A percentile compares a stretch with the other conserved stretches of the same genome.
phyloP scores from a whole-genome alignment of 306 rosid genomes.

The Pachyrhizus erosus region DNA sequence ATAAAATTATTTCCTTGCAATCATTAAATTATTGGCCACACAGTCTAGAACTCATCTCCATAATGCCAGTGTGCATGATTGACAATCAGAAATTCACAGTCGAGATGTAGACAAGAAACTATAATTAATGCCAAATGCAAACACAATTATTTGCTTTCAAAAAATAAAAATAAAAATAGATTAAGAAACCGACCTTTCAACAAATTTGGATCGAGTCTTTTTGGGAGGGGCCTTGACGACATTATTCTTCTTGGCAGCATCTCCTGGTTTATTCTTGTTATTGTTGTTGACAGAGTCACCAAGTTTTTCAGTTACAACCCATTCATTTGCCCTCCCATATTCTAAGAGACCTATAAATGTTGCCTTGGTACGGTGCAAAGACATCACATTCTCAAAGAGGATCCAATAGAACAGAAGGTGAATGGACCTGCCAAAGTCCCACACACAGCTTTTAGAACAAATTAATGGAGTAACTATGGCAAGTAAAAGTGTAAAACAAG shows the following conservation, averaged over 20 bases:
- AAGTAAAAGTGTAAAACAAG: background rate
- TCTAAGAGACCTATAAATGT: slow-evolving; percentile 86
- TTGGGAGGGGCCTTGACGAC: slow-evolving; percentile 60
- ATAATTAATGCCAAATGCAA: slow-evolving; percentile 23
- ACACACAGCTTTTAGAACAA: slow-evolving; percentile 23
- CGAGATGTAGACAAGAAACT: slow-evolving; percentile 12
- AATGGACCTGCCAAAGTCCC: slow-evolving; percentile 70
- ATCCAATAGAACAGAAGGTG: slow-evolving; percentile 98
- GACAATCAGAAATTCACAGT: slow-evolving; percentile 13
- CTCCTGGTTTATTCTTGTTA: slow-evolving; percentile 77
- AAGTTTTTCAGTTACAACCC: slow-evolving; percentile 98
- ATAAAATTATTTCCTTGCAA: slow-evolving; percentile 41
- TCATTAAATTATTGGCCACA: slow-evolving; percentile 40
- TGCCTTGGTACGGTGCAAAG: slow-evolving; percentile 97
- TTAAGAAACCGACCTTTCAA: slow-evolving; percentile 63
- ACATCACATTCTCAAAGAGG: slow-evolving; percentile 98
- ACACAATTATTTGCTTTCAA: background rate
- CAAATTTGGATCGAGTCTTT: slow-evolving; percentile 66
- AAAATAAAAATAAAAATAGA: background rate
- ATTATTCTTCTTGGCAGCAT: slow-evolving; percentile 70
- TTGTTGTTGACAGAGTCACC: slow-evolving; percentile 81
- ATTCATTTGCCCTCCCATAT: slow-evolving; percentile 88
- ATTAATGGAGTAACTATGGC: background rate
- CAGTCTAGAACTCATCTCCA: slow-evolving; percentile 26
- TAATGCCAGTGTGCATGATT: slow-evolving; percentile 29